Evolutionary conservation across 1,284 basidiomycete genomes (phyloP).

Genomic region (Peniophora sp.): DNA sequence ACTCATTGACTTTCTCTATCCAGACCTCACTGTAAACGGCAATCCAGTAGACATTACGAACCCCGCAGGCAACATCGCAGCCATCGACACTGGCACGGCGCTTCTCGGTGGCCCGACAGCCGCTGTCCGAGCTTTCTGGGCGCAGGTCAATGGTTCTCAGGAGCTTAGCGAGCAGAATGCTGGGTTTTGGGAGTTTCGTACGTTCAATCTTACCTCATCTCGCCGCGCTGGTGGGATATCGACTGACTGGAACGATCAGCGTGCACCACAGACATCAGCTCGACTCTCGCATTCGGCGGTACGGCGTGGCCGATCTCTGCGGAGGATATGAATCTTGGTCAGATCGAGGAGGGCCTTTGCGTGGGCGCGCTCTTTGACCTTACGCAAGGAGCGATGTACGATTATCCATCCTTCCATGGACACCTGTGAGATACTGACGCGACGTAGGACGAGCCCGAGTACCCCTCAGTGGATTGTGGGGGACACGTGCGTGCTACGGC

Average conservation of each 20-base stretch:
- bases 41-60: constrained; percentile 35
- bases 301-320: constrained; percentile 61
- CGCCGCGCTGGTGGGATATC: not conserved
- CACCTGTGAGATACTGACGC: constrained; percentile 6
- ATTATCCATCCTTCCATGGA: too few relatives aligned
- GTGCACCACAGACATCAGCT: constrained; percentile 38
- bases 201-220: constrained; percentile 19
- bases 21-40: constrained; percentile 46
- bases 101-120: constrained; percentile 59
- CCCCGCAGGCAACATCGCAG: constrained; percentile 39
- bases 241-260: constrained; percentile 28
- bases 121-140: constrained; percentile 48
- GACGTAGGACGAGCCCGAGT: constrained; percentile 17
- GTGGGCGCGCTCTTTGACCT: constrained; percentile 41
- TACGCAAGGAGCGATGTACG: not conserved
- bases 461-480: constrained; percentile 39
- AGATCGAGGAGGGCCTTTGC: constrained; percentile 23
- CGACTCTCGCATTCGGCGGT: constrained; percentile 70
- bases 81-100: constrained; percentile 76
- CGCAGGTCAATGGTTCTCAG: constrained; percentile 40
- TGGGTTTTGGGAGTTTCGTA: constrained; percentile 68
- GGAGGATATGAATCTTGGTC: constrained; percentile 76
- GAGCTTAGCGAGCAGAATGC: constrained; percentile 25
- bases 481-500: constrained; percentile 35
- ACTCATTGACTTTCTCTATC: constrained; percentile 13